A percentile compares a stretch with the other conserved stretches of the same genome.
phyloP scores from a whole-genome alignment of 2,329 filamentous ascomycete species.

The Leptoxyphium fumago region DNA sequence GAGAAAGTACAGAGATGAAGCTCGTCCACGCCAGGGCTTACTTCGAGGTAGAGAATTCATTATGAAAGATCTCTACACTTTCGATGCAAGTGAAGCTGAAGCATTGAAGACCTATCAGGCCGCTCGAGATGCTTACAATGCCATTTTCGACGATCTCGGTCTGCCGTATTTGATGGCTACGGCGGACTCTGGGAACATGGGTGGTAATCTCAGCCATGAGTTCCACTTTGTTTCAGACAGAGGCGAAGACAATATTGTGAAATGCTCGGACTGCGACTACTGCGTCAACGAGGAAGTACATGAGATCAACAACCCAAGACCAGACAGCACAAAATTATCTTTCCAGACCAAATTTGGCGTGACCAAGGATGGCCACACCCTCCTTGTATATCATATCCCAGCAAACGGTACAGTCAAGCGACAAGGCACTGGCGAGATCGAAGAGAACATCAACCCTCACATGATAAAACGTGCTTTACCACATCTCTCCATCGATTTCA shows the following conservation, averaged over 20 bases:
- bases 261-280: conserved; percentile 58
- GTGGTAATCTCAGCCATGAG: conserved; percentile 83
- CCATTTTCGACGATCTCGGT: conserved; percentile 68
- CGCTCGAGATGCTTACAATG: conserved; percentile 58
- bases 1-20: conserved; percentile 88
- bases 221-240: conserved; percentile 70
- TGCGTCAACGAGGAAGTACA: conserved; percentile 75
- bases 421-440: neutral
- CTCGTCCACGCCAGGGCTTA: conserved; percentile 73
- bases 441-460: neutral
- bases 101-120: conserved; percentile 68
- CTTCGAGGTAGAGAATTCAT: conserved; percentile 79
- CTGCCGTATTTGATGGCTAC: conserved; percentile 73
- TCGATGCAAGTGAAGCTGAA: conserved; percentile 53
- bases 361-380: neutral
- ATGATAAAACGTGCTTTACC: neutral
- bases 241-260: conserved; percentile 76
- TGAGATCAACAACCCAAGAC: neutral
- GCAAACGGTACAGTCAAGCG: neutral
- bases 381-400: neutral
- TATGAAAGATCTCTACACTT: conserved; percentile 98
- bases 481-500: neutral
- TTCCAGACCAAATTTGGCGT: conserved; percentile 29
- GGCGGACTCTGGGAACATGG: conserved; percentile 93
- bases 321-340: neutral